Base-by-base conservation (phyloP, 768 basidiomycete genomes). In the Leccinum sublutescens region DNA sequence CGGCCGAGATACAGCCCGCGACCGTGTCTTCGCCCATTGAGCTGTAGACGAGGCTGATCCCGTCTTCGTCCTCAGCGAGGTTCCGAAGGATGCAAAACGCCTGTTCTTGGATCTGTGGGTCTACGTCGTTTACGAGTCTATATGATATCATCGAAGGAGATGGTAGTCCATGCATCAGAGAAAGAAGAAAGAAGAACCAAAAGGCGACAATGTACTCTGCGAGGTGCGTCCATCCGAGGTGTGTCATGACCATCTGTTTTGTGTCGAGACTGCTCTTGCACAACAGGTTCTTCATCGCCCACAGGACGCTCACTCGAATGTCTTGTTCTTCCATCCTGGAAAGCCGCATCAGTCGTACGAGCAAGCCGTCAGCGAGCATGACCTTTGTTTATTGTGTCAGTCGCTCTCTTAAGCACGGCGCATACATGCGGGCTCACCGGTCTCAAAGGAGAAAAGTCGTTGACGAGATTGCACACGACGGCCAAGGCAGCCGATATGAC, bases 281-380 rank as follows among this genome's bases (percentile, higher is more conserved):
- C 2, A 93, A 69, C n/a, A 92, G 68, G 66, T 95, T 97, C 71
- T 92, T 93, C 36, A 95, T 73, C 0, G 88, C 89, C 93, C 94
- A 95, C n/a, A 95, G 68, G 0, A 88, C 84, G 61, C 85, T 93
- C 29, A 88, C 69, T 7, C 84, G 77, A 7, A 94, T 76, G 0
- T 80, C 78, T 9, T 80, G 76, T 59, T 91, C 85, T 0, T 77
- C 76, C 8, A 77, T 76, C 27, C 76, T 71, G 4, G 88, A 71
- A 2, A 94, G 74, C 52, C 82, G 76, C 29, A 87, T 82, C 9
- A 95, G 76, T 1, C 89, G 75, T 1, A 81, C 76, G 56, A 95
- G 78, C 1, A 90, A 76, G 0, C 88, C 89, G 58, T 88, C 79
- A 33, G 85, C 82, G 14, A 95, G 74, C 58, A 91, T 81, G 7